Conservation (phyloP, 2,329 filamentous ascomycete genomes). For the Acarospora socialis region DNA sequence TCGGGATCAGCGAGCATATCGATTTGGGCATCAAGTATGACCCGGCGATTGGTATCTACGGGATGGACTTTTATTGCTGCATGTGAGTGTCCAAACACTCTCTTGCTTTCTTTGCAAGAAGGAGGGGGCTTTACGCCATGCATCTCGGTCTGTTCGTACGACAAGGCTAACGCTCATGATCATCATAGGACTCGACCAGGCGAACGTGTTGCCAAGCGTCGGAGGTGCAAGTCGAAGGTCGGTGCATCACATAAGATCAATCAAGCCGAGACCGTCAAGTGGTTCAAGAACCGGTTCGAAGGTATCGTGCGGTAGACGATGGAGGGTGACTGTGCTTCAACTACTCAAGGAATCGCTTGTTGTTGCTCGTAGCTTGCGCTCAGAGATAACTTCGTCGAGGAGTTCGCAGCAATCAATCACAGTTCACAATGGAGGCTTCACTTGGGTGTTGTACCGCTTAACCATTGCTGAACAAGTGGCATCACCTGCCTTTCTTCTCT, state of each 20-base stretch:
- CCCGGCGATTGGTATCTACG: slow-evolving; percentile 95
- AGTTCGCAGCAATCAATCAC: no score
- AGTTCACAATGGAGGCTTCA: slow-evolving; percentile 44
- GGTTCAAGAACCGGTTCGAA: slow-evolving; percentile 94
- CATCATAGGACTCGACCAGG: slow-evolving; percentile 69
- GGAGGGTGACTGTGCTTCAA: slow-evolving; percentile 6
- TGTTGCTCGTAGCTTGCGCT: slow-evolving; percentile 20
- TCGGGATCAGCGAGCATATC: slow-evolving; percentile 99
- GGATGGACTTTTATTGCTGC: slow-evolving; percentile 99
- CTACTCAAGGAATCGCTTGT: background rate
- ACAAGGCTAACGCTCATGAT: background rate
- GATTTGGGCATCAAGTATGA: slow-evolving; percentile 99
- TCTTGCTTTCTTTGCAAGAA: no score
- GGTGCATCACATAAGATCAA: slow-evolving; percentile 85
- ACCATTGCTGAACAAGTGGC: slow-evolving; percentile 46
- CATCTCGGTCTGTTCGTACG: background rate
- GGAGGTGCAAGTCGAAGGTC: slow-evolving; percentile 74
- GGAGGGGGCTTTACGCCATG: background rate
- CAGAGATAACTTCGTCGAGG: slow-evolving; percentile 26
- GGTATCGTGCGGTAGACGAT: slow-evolving; percentile 89
- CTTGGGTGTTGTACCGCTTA: slow-evolving; percentile 42
- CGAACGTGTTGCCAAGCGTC: slow-evolving; percentile 92
- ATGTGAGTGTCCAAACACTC: slow-evolving; percentile 47
- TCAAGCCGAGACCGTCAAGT: slow-evolving; percentile 91
- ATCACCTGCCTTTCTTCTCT: slow-evolving; percentile 6